Percentiles rank a stretch among this genome's conserved stretches.
phyloP scores from a whole-genome alignment of 2,329 filamentous ascomycete genomes.

The Helotiales sp. region DNA sequence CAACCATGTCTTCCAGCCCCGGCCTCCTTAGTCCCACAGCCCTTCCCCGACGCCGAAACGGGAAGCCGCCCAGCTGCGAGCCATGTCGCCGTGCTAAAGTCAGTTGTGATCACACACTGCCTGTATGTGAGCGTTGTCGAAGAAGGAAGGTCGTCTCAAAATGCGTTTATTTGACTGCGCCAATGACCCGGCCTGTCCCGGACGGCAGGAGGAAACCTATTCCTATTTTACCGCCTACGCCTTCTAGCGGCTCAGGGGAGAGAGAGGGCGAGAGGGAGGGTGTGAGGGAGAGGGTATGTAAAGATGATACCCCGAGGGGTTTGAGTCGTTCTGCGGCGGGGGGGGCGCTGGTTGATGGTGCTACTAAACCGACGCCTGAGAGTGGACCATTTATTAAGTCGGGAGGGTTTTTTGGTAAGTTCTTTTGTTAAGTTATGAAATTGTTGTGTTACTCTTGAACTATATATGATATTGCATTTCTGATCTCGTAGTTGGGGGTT shows the following conservation, averaged over 20 bases:
- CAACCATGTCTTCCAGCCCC: conserved; percentile 10
- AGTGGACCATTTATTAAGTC: conserved; percentile 31
- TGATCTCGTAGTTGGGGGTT: not conserved
- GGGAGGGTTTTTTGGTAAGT: conserved; percentile 30
- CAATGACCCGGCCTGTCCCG: conserved; percentile 34
- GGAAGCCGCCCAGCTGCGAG: conserved; percentile 38
- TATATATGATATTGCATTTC: not conserved
- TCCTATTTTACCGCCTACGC: conserved; percentile 16
- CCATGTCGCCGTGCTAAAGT: conserved; percentile 41
- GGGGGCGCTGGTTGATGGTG: conserved; percentile 2
- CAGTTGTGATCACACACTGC: conserved; percentile 38
- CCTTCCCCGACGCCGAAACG: conserved; percentile 37
- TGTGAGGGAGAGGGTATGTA: conserved; percentile 4
- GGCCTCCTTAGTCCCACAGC: conserved; percentile 7
- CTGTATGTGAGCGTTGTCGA: conserved; percentile 37
- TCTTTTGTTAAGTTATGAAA: not conserved
- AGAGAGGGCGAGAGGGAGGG: not conserved
- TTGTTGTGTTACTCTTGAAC: not conserved
- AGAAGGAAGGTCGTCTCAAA: conserved; percentile 33
- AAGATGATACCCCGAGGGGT: not conserved
- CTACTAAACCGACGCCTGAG: conserved; percentile 23
- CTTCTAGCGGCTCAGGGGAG: conserved; percentile 15
- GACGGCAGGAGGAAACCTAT: conserved; percentile 15
- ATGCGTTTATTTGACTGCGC: conserved; percentile 38
- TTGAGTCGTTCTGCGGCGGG: not conserved